phyloP scores from a whole-genome alignment of 2,329 filamentous ascomycete species.

The Fusarium papillatum region DNA sequence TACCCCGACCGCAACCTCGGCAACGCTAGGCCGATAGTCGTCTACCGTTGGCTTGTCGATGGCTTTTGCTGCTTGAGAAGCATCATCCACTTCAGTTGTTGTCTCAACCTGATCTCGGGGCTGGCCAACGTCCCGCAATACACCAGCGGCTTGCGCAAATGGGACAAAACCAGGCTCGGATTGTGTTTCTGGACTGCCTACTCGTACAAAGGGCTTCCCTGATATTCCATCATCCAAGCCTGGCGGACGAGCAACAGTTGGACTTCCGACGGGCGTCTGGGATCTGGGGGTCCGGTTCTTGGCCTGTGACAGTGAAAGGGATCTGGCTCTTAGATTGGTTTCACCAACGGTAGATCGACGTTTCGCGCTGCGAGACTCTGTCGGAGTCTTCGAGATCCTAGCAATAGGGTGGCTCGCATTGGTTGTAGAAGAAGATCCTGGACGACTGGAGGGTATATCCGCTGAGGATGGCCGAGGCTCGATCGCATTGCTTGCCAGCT shows the following conservation, averaged over 20 bases:
- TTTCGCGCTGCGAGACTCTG: slow-evolving; percentile 29
- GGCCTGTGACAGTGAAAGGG: slow-evolving; percentile 37
- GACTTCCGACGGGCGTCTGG: slow-evolving; percentile 41
- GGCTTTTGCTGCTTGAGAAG: slow-evolving; percentile 14
- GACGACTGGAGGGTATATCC: slow-evolving; percentile 28
- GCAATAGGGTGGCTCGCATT: slow-evolving; percentile 30
- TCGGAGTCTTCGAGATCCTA: slow-evolving; percentile 37
- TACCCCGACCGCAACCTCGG: slow-evolving; percentile 85
- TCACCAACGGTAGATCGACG: slow-evolving; percentile 32
- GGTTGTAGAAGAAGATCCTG: slow-evolving; percentile 31
- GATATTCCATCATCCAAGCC: slow-evolving; percentile 64
- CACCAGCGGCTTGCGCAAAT: slow-evolving; percentile 4
- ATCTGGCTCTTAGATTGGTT: slow-evolving; percentile 19
- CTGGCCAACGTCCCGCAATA: slow-evolving; percentile 12
- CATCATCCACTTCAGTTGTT: slow-evolving; percentile 14
- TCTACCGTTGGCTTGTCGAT: slow-evolving; percentile 9
- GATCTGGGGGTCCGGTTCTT: slow-evolving; percentile 35
- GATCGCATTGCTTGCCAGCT: slow-evolving; percentile 25
- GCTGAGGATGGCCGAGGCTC: slow-evolving; percentile 30
- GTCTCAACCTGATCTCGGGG: slow-evolving; percentile 11
- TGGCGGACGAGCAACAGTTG: slow-evolving; percentile 36
- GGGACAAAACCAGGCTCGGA: slow-evolving; percentile 30
- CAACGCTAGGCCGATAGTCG: slow-evolving; percentile 44
- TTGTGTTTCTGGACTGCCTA: slow-evolving; percentile 51
- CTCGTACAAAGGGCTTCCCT: slow-evolving; percentile 66